A percentile compares a stretch with the other conserved stretches of the same genome.
phyloP scores from a whole-genome alignment of 2,329 filamentous ascomycete genomes.

The Fusarium gaditjirri region DNA sequence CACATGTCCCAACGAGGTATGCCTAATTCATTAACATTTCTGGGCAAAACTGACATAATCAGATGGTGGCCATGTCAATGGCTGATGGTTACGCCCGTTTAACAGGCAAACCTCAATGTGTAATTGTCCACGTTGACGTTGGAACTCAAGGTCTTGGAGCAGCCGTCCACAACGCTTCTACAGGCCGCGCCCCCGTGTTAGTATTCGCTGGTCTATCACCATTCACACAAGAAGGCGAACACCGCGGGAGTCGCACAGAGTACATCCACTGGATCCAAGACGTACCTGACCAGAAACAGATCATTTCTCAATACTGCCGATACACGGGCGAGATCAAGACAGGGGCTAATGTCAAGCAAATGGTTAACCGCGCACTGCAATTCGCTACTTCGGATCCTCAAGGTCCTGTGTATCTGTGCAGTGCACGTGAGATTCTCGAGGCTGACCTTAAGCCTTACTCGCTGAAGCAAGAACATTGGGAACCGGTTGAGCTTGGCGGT shows the following conservation, averaged over 20 bases:
- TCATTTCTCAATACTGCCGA: constrained; percentile 85
- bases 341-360: constrained; percentile 87
- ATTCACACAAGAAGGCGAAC: constrained; percentile 80
- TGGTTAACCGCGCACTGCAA: constrained; percentile 85
- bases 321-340: constrained; percentile 86
- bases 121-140: constrained; percentile 84
- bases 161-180: constrained; percentile 82
- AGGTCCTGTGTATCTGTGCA: constrained; percentile 83
- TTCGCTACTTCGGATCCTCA: constrained; percentile 82
- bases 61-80: constrained; percentile 89
- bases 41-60: constrained; percentile 6
- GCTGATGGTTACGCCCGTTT: constrained; percentile 82
- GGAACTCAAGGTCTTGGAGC: constrained; percentile 82
- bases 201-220: constrained; percentile 83
- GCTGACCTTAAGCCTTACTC: constrained; percentile 80
- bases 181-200: constrained; percentile 77
- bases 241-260: constrained; percentile 80
- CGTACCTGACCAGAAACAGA: constrained; percentile 82
- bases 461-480: constrained; percentile 76
- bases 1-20: constrained; percentile 82
- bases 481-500: constrained; percentile 73
- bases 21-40: not conserved
- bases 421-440: constrained; percentile 85
- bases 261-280: constrained; percentile 91
- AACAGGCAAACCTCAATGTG: constrained; percentile 77